Evolutionary conservation across 2,329 filamentous ascomycete species (phyloP).

Genomic region (Venturia carpophila): DNA sequence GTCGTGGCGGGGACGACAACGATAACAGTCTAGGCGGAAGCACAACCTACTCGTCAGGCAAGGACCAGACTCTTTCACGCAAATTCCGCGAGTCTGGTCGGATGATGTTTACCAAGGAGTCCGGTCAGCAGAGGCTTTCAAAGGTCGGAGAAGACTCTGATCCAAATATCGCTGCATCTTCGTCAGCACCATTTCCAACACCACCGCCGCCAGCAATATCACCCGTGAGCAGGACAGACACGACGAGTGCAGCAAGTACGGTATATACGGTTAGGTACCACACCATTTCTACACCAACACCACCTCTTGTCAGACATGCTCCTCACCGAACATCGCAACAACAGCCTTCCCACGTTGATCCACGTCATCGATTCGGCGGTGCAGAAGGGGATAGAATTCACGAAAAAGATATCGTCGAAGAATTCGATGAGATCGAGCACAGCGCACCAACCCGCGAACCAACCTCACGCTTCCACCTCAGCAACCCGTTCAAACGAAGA

Average conservation of each 20-base stretch:
- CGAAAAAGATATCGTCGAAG: constrained; percentile 14
- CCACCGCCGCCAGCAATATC: constrained; percentile 43
- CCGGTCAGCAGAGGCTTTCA: not conserved
- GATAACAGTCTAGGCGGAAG: constrained; percentile 24
- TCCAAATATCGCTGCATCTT: not conserved
- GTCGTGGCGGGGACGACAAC: constrained; percentile 26
- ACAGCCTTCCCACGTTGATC: constrained; percentile 16
- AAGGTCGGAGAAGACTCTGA: not conserved
- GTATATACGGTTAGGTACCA: constrained; percentile 58
- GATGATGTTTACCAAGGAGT: not conserved
- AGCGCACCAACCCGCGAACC: not conserved
- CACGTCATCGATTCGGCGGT: not conserved
- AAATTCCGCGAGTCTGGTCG: not conserved
- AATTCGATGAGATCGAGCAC: not conserved
- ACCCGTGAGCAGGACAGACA: constrained; percentile 53
- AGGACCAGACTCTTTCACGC: constrained; percentile 24
- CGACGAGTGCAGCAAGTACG: constrained; percentile 54
- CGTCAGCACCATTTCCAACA: constrained; percentile 27
- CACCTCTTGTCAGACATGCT: constrained; percentile 25
- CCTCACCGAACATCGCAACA: constrained; percentile 22
- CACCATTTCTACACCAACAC: constrained; percentile 43
- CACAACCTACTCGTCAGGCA: constrained; percentile 25
- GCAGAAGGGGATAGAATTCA: constrained; percentile 11
- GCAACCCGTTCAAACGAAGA: constrained; percentile 52
- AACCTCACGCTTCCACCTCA: constrained; percentile 25